Evolutionary conservation across 1,284 basidiomycete genomes (phyloP), one percentile per base, ranked within the genome.

Genomic region (Salmacisia buchloeana): DNA sequence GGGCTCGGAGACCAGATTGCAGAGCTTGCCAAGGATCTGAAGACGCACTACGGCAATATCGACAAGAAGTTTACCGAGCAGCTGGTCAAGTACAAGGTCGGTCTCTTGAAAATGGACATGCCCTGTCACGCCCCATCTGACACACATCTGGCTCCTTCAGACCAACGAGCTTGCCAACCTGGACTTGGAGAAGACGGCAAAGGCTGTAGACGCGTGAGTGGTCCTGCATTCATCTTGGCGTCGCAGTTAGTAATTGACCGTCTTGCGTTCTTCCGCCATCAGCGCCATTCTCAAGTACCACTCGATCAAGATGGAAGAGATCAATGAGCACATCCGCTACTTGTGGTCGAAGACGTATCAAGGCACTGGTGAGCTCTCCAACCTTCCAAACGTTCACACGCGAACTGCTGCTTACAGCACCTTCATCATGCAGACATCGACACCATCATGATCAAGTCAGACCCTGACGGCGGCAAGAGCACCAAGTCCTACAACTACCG

Each of bases 301-400:
- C 77, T 83, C 89, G n/a, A 85, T 97, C 76, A 99, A 99, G 82
- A 97, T 99, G 96, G 92, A 93, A 80, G 96, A 99, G 83, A 94
- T 99, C 76, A 99, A 99, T 76, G 96, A 86, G 88, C 89, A 63
- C 90, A 77, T 79, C 36, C 70, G 70, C 18, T 74, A 75, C 49
- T 81, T 98, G 1, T 99, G 96, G 96, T 94, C 92, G 78, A 94
- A 94, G 83, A 98, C 94, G 1, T 98, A 99, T 81, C 94, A 98
- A 80, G 96, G 96, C 68, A 97, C 92, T 33, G 49, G 49, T 54
- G 4, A 27, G 27, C 34, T 15, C 31, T 15, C 6, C 68, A 92
- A 36, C 34, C 27, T 3, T 39, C 52, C 61, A n/a, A 34, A 33
- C 33, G 35, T 38, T 35, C 6, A 7, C 33, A 7, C 25, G 5